phyloP scores from a whole-genome alignment of 2,329 filamentous ascomycete species.

The Diaporthe citrichinensis region DNA sequence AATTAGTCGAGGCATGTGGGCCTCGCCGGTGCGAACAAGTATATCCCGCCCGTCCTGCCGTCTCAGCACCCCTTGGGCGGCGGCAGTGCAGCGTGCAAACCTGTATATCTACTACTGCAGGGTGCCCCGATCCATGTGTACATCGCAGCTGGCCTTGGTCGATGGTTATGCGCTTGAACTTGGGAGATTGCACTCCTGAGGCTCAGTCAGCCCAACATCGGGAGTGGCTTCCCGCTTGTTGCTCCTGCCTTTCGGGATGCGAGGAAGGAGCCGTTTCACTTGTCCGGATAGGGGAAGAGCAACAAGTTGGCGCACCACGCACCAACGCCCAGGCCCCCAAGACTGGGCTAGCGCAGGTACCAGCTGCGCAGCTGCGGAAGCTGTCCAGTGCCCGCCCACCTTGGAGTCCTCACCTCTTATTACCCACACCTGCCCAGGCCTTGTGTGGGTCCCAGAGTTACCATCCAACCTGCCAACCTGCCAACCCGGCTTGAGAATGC shows the following conservation, averaged over 20 bases:
- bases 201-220: slow-evolving; percentile 20
- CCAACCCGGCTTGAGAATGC: slow-evolving; percentile 24
- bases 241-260: slow-evolving; percentile 30
- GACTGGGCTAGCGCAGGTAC: slow-evolving; percentile 28
- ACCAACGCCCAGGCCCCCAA: neutral
- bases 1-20: slow-evolving; percentile 24
- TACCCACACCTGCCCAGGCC: slow-evolving; percentile 14
- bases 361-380: neutral
- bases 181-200: slow-evolving; percentile 25
- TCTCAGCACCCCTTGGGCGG: slow-evolving; percentile 9
- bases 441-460: neutral
- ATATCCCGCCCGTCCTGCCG: neutral
- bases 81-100: slow-evolving; percentile 28
- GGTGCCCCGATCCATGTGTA: slow-evolving; percentile 1
- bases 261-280: slow-evolving; percentile 33
- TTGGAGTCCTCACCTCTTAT: neutral
- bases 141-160: neutral
- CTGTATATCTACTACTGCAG: slow-evolving; percentile 12
- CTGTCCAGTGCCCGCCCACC: slow-evolving; percentile 6
- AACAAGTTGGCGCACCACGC: neutral
- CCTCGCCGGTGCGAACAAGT: neutral
- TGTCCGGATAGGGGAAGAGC: slow-evolving; percentile 23
- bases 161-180: slow-evolving; percentile 1
- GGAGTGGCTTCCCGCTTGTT: slow-evolving; percentile 36
- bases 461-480: slow-evolving; percentile 3